These are phyloP conservation scores for Sporisorium graminicola DNA, from an alignment of 1,284 basidiomycete genomes.

Conservation along the genomic window DNA sequence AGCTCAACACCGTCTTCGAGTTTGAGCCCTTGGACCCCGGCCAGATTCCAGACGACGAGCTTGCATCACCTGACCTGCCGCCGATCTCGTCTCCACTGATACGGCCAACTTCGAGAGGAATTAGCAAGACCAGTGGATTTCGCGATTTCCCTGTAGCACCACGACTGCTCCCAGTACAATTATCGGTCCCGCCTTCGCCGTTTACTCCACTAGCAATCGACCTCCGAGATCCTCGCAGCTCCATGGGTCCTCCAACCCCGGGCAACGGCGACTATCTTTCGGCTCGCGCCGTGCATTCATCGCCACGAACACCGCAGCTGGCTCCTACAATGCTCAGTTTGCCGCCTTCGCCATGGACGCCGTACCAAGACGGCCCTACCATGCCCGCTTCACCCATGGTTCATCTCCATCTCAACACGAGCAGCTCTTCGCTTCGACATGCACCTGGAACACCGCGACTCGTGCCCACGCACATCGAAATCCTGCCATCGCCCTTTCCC, in stretches of 20 bases:
- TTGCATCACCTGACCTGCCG: slow-evolving; percentile 44
- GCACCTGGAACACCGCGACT: slow-evolving; percentile 58
- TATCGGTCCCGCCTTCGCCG: slow-evolving; percentile 46
- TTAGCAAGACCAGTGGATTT: slow-evolving; percentile 21
- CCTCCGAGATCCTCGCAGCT: slow-evolving; percentile 17
- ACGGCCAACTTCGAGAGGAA: slow-evolving; percentile 27
- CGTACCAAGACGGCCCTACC: slow-evolving; percentile 24
- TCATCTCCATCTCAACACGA: slow-evolving; percentile 48
- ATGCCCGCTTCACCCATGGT: slow-evolving; percentile 26
- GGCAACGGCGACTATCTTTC: slow-evolving; percentile 43
- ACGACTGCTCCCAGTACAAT: slow-evolving; percentile 52
- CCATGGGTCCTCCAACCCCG: too few relatives aligned
- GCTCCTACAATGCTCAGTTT: slow-evolving; percentile 56
- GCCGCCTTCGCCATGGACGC: slow-evolving; percentile 63
- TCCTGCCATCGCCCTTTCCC: slow-evolving; percentile 58
- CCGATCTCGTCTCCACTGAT: slow-evolving; percentile 39
- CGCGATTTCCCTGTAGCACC: slow-evolving; percentile 50
- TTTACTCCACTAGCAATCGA: slow-evolving; percentile 49
- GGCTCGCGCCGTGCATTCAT: slow-evolving; percentile 25
- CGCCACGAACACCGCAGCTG: slow-evolving; percentile 52
- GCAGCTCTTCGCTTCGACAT: slow-evolving; percentile 35
- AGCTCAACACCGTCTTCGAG: slow-evolving; percentile 49
- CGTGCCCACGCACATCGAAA: slow-evolving; percentile 52
- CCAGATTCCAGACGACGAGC: slow-evolving; percentile 42
- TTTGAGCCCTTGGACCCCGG: slow-evolving; percentile 35